A percentile compares a stretch with the other conserved stretches of the same genome.
These are phyloP conservation scores for Inonotus hispidus DNA, from an alignment of 1,284 basidiomycete genomes.

Conservation along the genomic window DNA sequence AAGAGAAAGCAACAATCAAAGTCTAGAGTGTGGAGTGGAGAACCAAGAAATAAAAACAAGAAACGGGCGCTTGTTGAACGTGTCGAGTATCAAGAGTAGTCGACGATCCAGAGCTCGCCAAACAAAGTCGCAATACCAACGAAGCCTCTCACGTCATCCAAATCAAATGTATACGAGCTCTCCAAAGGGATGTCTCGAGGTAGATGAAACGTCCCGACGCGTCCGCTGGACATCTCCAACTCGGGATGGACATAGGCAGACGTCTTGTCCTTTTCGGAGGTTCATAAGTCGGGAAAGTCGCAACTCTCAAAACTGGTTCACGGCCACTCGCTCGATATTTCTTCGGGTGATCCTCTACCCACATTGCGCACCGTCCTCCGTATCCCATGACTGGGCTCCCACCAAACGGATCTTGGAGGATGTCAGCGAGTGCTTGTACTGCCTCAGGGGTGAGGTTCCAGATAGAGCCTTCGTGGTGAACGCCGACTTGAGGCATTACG, in stretches of 20 bases:
- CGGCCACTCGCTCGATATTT: neutral
- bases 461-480: neutral
- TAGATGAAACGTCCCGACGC: slow-evolving; percentile 8
- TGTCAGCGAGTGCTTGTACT: slow-evolving; percentile 4
- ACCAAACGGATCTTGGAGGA: slow-evolving; percentile 12
- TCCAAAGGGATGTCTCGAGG: slow-evolving; percentile 8
- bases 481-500: neutral
- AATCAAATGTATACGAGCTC: slow-evolving; percentile 13
- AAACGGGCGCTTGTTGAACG: too few species aligned
- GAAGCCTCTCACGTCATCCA: slow-evolving; percentile 13
- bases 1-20: neutral
- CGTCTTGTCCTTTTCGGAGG: neutral
- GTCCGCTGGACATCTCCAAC: slow-evolving; percentile 4
- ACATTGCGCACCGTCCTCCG: slow-evolving; percentile 16
- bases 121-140: slow-evolving; percentile 10
- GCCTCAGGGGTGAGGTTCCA: neutral
- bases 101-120: slow-evolving; percentile 14
- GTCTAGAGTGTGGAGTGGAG: neutral
- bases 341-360: slow-evolving; percentile 11
- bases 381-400: slow-evolving; percentile 15
- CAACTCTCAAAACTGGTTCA: slow-evolving; percentile 4
- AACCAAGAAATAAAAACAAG: neutral
- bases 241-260: neutral
- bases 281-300: slow-evolving; percentile 14
- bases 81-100: slow-evolving; percentile 8